Evolutionary conservation across 108 stramenopile species (phyloP), one percentile per base, ranked within the genome.

Genomic region (Cyclotella atomus): DNA sequence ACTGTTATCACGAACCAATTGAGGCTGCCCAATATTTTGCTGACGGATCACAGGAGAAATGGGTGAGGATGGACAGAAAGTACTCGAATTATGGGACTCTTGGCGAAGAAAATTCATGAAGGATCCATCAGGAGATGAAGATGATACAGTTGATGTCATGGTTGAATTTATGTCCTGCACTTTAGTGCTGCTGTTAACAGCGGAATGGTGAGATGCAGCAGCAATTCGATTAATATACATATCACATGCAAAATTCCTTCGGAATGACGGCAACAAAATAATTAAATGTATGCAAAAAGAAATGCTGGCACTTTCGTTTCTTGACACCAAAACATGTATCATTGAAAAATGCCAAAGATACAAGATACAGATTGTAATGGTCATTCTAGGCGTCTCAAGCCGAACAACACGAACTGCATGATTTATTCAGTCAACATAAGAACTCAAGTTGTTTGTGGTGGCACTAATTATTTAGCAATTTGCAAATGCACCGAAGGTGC

Each of bases 91-190:
- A 23, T 52, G 52, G 27, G 60, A 41, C 47, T 45, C 71, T 61
- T 79, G 66, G 5, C 44, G 78, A 56, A 63, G 53, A 45, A 70
- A 65, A 65, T 59, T 55, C 47, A 32, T 54, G 52, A 68, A 76
- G 36, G 66, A 52, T 0, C 61, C 68, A 53, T 69, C 61, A n/a
- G 49, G n/a, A 23, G 41, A 17, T 20, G 57, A 36, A 29, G 73
- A 28, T 30, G 57, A 36, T 47, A 69, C 45, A 53, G 67, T 30
- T 15, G 73, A 59, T 50, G 45, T n/a, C 45, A 65, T 46, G 1
- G 43, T 19, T 30, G 43, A 46, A 29, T 38, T 43, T 1, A 47
- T 36, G 20, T 21, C 46, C 35, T 65, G 64, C 2, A 65, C 35
- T 49, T 45, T 47, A 30, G 14, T 47, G 46, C 49, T 46, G 14